Evolutionary conservation across 108 stramenopile species (phyloP).

Genomic region (Cyclotella cryptica): DNA sequence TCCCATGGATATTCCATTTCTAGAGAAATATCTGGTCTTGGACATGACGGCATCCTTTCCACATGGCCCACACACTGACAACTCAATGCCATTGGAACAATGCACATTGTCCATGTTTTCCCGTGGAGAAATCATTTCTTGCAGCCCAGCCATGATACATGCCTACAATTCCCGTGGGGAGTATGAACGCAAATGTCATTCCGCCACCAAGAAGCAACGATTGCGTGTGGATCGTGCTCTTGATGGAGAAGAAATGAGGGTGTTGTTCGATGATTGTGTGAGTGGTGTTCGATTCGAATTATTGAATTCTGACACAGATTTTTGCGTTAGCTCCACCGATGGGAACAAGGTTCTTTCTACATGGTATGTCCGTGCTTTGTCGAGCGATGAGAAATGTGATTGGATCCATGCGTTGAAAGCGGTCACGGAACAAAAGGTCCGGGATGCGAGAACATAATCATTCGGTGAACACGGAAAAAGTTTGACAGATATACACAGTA

Average conservation of each 20-base stretch:
- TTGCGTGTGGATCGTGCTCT: slow-evolving; percentile 7
- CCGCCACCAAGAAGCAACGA: slow-evolving; percentile 9
- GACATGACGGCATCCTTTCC: background rate
- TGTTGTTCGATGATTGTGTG: too few species aligned
- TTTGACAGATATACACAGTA: too few species aligned
- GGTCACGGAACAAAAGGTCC: too few species aligned
- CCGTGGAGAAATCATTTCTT: background rate
- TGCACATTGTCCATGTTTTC: background rate
- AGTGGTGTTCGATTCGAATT: too few species aligned
- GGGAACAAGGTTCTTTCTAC: slow-evolving; percentile 2
- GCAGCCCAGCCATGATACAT: background rate
- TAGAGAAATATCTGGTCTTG: background rate
- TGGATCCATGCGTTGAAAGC: background rate
- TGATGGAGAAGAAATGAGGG: background rate
- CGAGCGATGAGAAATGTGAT: background rate
- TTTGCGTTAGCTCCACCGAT: slow-evolving; percentile 1
- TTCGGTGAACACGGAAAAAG: too few species aligned
- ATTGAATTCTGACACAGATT: background rate
- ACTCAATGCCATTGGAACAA: background rate
- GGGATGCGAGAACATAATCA: too few species aligned
- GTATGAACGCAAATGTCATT: slow-evolving; percentile 10
- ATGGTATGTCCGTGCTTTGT: slow-evolving; percentile 14
- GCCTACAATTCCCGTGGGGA: slow-evolving; percentile 6
- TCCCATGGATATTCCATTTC: background rate
- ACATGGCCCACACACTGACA: too few species aligned